Conservation (phyloP, 1,139 yeast species). For the Wickerhamomyces sp. region DNA sequence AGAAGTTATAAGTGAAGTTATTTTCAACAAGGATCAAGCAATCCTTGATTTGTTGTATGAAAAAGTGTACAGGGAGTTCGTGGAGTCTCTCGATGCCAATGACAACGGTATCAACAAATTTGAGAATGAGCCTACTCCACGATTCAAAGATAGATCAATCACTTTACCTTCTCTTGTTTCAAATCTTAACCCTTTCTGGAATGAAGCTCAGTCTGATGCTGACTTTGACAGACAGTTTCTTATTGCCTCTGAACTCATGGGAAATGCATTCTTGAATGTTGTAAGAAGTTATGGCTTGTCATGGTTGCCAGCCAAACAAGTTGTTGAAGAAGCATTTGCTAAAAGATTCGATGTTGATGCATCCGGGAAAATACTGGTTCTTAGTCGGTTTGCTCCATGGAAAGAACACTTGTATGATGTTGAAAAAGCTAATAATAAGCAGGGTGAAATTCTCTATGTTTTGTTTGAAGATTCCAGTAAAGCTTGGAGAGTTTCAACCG, state of each 20-base stretch:
- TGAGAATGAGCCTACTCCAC: constrained; percentile 44
- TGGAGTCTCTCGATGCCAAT: constrained; percentile 92
- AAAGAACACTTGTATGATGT: constrained; percentile 81
- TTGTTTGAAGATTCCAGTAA: constrained; percentile 69
- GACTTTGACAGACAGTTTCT: constrained; percentile 63
- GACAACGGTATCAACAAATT: constrained; percentile 89
- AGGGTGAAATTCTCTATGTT: constrained; percentile 67
- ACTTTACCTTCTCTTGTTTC: constrained; percentile 78
- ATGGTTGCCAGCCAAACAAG: constrained; percentile 86
- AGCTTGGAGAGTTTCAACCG: constrained; percentile 90
- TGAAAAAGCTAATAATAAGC: constrained; percentile 54
- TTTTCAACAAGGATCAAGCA: constrained; percentile 31
- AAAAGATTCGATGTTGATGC: constrained; percentile 48
- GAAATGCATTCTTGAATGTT: constrained; percentile 64
- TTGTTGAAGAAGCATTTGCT: constrained; percentile 68
- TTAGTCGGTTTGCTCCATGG: constrained; percentile 86
- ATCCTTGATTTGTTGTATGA: constrained; percentile 61
- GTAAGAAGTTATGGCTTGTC: constrained; percentile 74
- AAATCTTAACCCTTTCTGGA: constrained; percentile 84
- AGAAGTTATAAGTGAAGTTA: constrained; percentile 53
- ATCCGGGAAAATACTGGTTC: constrained; percentile 68
- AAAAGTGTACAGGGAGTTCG: constrained; percentile 76
- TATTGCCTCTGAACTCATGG: constrained; percentile 79
- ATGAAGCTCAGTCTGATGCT: constrained; percentile 55
- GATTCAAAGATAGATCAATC: constrained; percentile 54